phyloP scores from a whole-genome alignment of 2,329 filamentous ascomycete species.

The Pyricularia grisea region DNA sequence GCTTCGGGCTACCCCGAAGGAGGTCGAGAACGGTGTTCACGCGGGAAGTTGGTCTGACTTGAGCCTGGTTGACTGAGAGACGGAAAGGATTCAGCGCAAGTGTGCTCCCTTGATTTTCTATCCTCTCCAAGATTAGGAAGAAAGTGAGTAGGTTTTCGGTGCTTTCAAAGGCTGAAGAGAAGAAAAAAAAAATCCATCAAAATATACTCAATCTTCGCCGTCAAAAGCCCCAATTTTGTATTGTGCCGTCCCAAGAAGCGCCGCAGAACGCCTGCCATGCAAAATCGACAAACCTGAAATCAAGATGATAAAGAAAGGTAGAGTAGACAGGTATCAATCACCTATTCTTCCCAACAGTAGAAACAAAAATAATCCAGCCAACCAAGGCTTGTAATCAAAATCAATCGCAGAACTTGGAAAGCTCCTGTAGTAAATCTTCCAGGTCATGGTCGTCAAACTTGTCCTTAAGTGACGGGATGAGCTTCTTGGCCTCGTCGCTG shows the following conservation, averaged over 20 bases:
- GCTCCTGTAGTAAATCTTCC: conserved; percentile 80
- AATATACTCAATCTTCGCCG: not conserved
- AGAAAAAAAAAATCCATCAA: no score
- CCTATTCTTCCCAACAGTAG: not conserved
- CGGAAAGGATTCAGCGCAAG: not conserved
- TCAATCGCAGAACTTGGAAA: conserved; percentile 61
- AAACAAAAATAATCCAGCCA: not conserved
- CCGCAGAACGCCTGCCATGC: conserved; percentile 6
- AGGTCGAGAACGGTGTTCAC: conserved; percentile 1
- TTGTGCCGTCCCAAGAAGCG: not conserved
- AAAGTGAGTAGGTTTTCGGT: no score
- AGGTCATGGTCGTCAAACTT: conserved; percentile 89
- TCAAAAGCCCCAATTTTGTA: not conserved
- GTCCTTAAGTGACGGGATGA: conserved; percentile 80
- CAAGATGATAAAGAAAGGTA: conserved; percentile 1
- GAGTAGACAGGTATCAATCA: not conserved
- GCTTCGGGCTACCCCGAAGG: not conserved
- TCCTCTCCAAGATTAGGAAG: not conserved
- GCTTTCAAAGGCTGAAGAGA: not conserved
- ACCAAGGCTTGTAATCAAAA: not conserved
- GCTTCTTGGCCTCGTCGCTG: conserved; percentile 89
- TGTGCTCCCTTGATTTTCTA: not conserved
- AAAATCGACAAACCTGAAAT: not conserved
- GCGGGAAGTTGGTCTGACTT: conserved; percentile 3
- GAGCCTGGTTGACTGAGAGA: not conserved